phyloP scores from a whole-genome alignment of 208 protist genomes.

The Borovskyia barvae region DNA sequence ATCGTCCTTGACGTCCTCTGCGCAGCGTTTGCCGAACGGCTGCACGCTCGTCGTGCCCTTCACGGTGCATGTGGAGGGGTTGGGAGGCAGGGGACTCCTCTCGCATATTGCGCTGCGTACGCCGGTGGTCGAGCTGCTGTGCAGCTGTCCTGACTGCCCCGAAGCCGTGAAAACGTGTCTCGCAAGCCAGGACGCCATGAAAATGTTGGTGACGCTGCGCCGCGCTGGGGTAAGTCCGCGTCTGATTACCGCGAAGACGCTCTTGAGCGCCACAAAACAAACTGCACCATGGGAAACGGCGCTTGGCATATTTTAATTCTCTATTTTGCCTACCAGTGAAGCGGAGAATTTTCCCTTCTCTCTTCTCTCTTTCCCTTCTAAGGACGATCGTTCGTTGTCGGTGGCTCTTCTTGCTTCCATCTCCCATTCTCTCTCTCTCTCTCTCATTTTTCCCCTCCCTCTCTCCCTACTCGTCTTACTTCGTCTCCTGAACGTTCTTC shows the following conservation, averaged over 20 bases:
- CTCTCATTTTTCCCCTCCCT: background rate
- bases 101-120: slow-evolving; percentile 63
- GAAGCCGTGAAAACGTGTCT: slow-evolving; percentile 31
- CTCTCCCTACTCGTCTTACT: slow-evolving; percentile 1
- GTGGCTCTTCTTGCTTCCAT: background rate
- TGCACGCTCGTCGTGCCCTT: slow-evolving; percentile 46
- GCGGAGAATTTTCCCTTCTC: background rate
- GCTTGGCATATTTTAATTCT: slow-evolving; percentile 55
- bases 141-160: slow-evolving; percentile 19
- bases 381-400: background rate
- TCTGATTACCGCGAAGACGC: slow-evolving; percentile 54
- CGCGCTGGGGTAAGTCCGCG: slow-evolving; percentile 50
- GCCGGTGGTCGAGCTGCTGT: slow-evolving; percentile 25
- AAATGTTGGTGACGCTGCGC: slow-evolving; percentile 51
- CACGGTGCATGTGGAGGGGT: slow-evolving; percentile 47
- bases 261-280: slow-evolving; percentile 36
- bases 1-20: background rate
- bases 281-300: slow-evolving; percentile 47
- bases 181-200: slow-evolving; percentile 33
- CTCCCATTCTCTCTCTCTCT: background rate
- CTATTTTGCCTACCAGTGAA: background rate
- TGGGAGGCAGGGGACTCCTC: slow-evolving; percentile 17
- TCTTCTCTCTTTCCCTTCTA: slow-evolving; percentile 9
- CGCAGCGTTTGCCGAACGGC: background rate
- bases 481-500: background rate